These are phyloP conservation scores for Globisporangium radiosum DNA, from an alignment of 352 stramenopile species.

Conservation along the genomic window DNA sequence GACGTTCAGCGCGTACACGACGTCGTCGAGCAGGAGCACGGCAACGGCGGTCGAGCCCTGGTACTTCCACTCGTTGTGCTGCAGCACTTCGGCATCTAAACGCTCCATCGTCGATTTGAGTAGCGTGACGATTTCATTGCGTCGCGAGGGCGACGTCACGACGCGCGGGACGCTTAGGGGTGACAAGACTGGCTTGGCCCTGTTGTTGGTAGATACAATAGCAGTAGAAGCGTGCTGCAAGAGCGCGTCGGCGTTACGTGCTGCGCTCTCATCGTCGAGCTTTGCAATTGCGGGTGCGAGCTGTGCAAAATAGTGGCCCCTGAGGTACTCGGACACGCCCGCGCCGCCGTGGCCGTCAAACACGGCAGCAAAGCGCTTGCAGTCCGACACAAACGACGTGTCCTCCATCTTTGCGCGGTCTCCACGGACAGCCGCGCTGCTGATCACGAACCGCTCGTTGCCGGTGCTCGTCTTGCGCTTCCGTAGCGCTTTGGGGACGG, in stretches of 20 bases:
- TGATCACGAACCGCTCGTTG: constrained; percentile 38
- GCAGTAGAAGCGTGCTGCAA: background rate
- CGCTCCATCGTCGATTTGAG: constrained; percentile 39
- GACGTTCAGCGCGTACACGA: constrained; percentile 88
- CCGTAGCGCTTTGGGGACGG: constrained; percentile 10
- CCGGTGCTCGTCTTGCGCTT: constrained; percentile 47
- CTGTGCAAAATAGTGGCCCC: constrained; percentile 49
- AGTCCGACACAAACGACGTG: constrained; percentile 70
- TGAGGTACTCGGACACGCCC: constrained; percentile 57
- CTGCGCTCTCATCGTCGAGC: constrained; percentile 22
- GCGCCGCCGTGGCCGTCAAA: constrained; percentile 82
- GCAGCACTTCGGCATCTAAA: constrained; percentile 54
- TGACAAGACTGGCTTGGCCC: background rate
- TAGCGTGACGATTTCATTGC: constrained; percentile 29
- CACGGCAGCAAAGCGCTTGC: constrained; percentile 75
- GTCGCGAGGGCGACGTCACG: constrained; percentile 9
- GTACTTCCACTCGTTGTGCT: constrained; percentile 68
- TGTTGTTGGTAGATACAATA: no score
- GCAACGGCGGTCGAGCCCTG: constrained; percentile 73
- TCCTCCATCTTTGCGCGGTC: constrained; percentile 82
- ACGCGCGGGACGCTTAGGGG: background rate
- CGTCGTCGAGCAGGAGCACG: constrained; percentile 69
- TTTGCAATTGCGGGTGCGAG: constrained; percentile 40
- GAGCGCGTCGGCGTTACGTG: background rate
- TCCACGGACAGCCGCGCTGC: constrained; percentile 62